These are phyloP conservation scores for Penicillium turbatum DNA, from an alignment of 495 filamentous ascomycete genomes.

Conservation along the genomic window DNA sequence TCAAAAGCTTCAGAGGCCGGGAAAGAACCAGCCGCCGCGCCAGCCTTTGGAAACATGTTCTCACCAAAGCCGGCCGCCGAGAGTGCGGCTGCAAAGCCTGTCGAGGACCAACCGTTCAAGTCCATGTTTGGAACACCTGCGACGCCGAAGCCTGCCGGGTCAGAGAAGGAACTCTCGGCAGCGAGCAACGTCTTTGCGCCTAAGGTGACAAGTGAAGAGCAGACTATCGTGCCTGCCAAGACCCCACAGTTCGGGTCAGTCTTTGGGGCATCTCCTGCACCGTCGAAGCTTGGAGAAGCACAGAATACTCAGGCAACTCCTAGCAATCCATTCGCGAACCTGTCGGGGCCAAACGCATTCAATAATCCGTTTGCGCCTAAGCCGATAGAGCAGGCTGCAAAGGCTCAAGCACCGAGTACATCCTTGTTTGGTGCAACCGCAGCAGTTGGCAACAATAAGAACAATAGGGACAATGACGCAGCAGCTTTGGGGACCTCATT, in stretches of 20 bases:
- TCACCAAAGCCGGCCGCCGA: constrained; percentile 9
- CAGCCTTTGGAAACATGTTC: constrained; percentile 12
- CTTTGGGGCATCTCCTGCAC: constrained; percentile 5
- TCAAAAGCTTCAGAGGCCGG: background rate
- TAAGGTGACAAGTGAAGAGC: constrained; percentile 1
- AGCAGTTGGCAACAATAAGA: background rate
- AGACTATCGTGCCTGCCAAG: constrained; percentile 4
- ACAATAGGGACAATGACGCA: background rate
- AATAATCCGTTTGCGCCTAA: constrained; percentile 7
- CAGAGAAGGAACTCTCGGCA: background rate
- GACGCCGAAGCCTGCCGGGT: constrained; percentile 1
- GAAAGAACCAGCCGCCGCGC: background rate
- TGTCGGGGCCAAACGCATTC: constrained; percentile 1
- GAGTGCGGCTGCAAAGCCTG: constrained; percentile 1
- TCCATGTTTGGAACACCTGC: constrained; percentile 10
- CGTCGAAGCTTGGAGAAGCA: constrained; percentile 3
- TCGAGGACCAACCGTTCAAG: constrained; percentile 1
- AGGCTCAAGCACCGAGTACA: background rate
- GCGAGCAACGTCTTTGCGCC: constrained; percentile 9
- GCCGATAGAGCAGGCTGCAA: constrained; percentile 2
- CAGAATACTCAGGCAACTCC: background rate
- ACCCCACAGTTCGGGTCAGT: background rate
- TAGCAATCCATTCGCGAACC: constrained; percentile 3
- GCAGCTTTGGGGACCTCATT: background rate
- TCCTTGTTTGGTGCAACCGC: constrained; percentile 7